These are phyloP conservation scores for Corylus americana DNA, from an alignment of 306 rosid genomes.

Conservation along the genomic window DNA sequence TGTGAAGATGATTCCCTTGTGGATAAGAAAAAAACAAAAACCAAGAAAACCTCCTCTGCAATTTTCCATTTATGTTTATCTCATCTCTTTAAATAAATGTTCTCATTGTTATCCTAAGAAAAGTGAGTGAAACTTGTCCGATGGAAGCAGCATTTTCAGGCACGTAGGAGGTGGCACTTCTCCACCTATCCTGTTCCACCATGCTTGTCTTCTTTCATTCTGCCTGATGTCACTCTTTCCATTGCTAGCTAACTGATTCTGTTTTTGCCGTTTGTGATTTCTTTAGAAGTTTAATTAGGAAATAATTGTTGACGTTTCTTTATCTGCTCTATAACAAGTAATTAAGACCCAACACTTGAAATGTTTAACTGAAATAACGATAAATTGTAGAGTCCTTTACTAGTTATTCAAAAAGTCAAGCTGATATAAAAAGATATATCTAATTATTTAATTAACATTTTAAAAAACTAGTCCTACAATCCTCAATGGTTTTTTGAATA, in stretches of 20 bases:
- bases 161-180: constrained; percentile 57
- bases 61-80: neutral
- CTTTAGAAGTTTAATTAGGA: too few relatives aligned
- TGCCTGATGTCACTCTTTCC: constrained; percentile 35
- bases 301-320: too few relatives aligned
- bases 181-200: constrained; percentile 24
- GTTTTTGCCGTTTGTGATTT: neutral
- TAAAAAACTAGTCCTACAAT: too few relatives aligned
- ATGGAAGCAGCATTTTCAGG: constrained; percentile 53
- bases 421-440: too few relatives aligned
- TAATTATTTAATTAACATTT: too few relatives aligned
- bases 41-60: constrained; percentile 31
- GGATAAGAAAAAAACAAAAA: constrained; percentile 55
- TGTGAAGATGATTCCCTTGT: constrained; percentile 6
- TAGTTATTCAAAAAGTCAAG: too few relatives aligned
- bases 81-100: constrained; percentile 18
- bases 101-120: constrained; percentile 33
- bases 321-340: too few relatives aligned
- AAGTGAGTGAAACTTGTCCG: constrained; percentile 46
- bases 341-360: too few relatives aligned
- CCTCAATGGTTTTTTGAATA: neutral
- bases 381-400: too few relatives aligned
- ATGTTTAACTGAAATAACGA: too few relatives aligned
- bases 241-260: constrained; percentile 16
- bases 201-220: constrained; percentile 43